Percentiles rank a stretch among this genome's conserved stretches.
Conservation (phyloP, 139 green algal species). For the Micractinium sp. region DNA sequence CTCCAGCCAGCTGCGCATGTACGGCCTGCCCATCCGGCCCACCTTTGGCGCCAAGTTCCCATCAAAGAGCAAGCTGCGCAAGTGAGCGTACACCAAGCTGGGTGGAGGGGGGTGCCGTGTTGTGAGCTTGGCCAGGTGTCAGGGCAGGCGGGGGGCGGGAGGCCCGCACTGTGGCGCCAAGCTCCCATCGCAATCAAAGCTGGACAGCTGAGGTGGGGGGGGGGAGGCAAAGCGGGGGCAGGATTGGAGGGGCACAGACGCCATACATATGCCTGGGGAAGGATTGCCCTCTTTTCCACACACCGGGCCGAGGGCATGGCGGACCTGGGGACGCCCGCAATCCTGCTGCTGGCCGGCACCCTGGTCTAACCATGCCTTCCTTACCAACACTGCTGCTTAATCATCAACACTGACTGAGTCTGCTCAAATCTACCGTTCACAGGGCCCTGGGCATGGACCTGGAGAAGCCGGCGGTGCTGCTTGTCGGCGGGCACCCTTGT, state of each 20-base stretch:
- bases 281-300: too few species aligned
- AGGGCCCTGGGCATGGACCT: slow-evolving; percentile 64
- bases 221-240: too few species aligned
- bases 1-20: slow-evolving; percentile 66
- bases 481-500: slow-evolving; percentile 74
- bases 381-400: not conserved
- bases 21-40: slow-evolving; percentile 93
- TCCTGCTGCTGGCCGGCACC: slow-evolving; percentile 83
- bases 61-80: slow-evolving; percentile 42
- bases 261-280: too few species aligned
- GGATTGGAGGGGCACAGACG: too few species aligned
- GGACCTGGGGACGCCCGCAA: slow-evolving; percentile 54
- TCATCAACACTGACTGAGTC: not conserved
- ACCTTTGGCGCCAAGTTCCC: slow-evolving; percentile 79
- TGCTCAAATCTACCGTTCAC: slow-evolving; percentile 24
- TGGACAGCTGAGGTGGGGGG: too few species aligned
- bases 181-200: too few species aligned
- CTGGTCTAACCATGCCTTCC: not conserved
- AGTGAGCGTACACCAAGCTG: not conserved
- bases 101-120: too few species aligned
- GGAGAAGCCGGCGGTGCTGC: slow-evolving; percentile 66
- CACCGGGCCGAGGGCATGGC: too few species aligned
- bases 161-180: too few species aligned
- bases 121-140: too few species aligned
- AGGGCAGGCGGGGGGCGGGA: too few species aligned